Base-by-base conservation (phyloP, 768 basidiomycete genomes). In the Chalciporus chontae region DNA sequence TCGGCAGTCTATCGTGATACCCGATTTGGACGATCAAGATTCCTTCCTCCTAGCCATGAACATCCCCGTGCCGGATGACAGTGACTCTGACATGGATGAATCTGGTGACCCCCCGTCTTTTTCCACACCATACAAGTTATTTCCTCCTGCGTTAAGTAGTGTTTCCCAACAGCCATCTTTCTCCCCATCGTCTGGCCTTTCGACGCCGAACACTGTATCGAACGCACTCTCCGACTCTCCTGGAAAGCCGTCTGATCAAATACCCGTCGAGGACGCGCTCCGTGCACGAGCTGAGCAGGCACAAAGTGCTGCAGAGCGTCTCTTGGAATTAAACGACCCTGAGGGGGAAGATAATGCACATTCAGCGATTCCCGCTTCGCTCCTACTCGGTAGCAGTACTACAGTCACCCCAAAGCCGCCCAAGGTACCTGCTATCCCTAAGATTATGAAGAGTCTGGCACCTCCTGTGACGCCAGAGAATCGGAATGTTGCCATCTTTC, bases 221-320 rank as follows among this genome's bases (percentile, higher is more conserved):
- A 84, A 84, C 62, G 73, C 84, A 2, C 65, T 84, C 34, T 86
- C 85, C 0, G 79, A 78, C 21, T 80, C 82, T 3, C 55, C 69
- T 45, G 54, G 64, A 48, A 71, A 77, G 55, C 72, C 74, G 55
- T 65, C 77, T 56, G 44, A 73, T 71, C 13, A 34, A 40, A 73
- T 82, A 11, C 78, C 79, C 17, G 73, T 94, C 4, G 93, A 94
- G 61, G 94, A 95, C 62, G 91, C 85, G 26, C 67, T 95, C 57
- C 79, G 85, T 39, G 90, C 90, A 3, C 81, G 90, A 45, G 94
- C 94, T 2, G 89, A 90, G 58, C 94, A 96, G 64, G 94, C 94
- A 0, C 90, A 94, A 64, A 93, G 90, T 62, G 90, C 93, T 8
- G 94, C 94, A 0, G 86, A 91, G 64, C 79, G 90, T 43, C 70